phyloP scores from a whole-genome alignment of 1,284 basidiomycete genomes.

The Microbotryum silenes-acaulis region DNA sequence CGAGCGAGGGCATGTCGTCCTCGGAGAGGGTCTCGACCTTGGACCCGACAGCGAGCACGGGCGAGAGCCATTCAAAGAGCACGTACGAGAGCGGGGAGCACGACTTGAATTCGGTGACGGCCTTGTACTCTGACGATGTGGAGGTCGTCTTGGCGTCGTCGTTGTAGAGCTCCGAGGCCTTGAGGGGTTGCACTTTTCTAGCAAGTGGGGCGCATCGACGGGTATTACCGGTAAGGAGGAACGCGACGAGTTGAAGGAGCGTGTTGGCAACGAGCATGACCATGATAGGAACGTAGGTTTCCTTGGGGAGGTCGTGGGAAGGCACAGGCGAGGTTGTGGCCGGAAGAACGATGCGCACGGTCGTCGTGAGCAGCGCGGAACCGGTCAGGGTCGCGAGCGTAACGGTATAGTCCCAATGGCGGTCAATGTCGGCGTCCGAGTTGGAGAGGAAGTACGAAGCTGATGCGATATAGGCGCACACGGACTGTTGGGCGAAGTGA shows the following conservation, averaged over 20 bases:
- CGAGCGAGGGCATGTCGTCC: conserved; percentile 27
- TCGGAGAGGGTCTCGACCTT: conserved; percentile 18
- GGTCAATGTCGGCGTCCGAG: conserved; percentile 46
- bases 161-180: not conserved
- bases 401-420: conserved; percentile 57
- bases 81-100: conserved; percentile 28
- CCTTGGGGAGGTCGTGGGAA: not conserved
- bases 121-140: not conserved
- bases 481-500: conserved; percentile 45
- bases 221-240: conserved; percentile 51
- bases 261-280: conserved; percentile 51
- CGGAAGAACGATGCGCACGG: conserved; percentile 21
- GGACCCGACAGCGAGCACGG: conserved; percentile 17
- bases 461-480: conserved; percentile 52
- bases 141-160: not conserved
- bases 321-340: conserved; percentile 15
- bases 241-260: conserved; percentile 49
- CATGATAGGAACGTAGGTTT: conserved; percentile 32
- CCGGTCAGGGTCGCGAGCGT: conserved; percentile 57
- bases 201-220: conserved; percentile 43
- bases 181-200: not conserved
- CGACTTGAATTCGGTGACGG: conserved; percentile 10
- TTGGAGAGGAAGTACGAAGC: conserved; percentile 45
- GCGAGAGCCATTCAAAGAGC: conserved; percentile 32
- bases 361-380: conserved; percentile 21